Base-by-base conservation (phyloP, 208 protist species). In the Leishmania amazonensis region DNA sequence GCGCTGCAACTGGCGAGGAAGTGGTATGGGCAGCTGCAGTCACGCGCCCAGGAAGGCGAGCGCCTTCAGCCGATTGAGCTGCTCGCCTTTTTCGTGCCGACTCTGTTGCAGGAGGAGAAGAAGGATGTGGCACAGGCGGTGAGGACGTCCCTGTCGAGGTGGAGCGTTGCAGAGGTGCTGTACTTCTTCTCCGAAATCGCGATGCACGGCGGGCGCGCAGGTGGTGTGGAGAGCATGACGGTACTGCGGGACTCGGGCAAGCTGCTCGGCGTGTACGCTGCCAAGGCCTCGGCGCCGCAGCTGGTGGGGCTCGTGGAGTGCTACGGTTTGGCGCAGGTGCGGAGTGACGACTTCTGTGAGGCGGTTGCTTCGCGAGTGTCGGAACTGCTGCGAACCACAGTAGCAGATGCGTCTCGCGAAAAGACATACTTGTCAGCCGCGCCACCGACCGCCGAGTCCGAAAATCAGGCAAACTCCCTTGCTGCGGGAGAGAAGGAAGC, bases 301-400 rank as follows among this genome's bases (percentile, higher is more conserved):
- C 82, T 97, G 42, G 84, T 85, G 15, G 76, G 83, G 64, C 81
- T 97, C 24, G 85, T 93, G 73, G 81, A 84, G 71, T 94, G 84
- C 64, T 96, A 90, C 74, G 94, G 92, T 1, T 75, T 60, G 40
- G 87, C 91, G 3, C 85, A 86, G 40, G 92, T 97, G 54, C 90
- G 94, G 3, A 90, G 94, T 70, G 92, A 97, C 70, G 83, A 85
- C 11, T 93, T 97, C 64, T 96, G 92, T 84, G 86, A 88, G 24
- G 87, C 86, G 3, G 86, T 93, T 40, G 78, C 87, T 19, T 79
- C 40, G 58, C 87, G 94, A 1, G 38, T 91, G 51, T 76, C 84
- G 65, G 68, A 82, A 49, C 75, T 97, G 60, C 75, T 89, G 8
- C 51, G 75, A 6, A 53, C 77, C 17, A 80, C 70, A n/a, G 21